Base-by-base conservation (phyloP, 768 basidiomycete genomes). In the Sarcomyxa edulis region DNA sequence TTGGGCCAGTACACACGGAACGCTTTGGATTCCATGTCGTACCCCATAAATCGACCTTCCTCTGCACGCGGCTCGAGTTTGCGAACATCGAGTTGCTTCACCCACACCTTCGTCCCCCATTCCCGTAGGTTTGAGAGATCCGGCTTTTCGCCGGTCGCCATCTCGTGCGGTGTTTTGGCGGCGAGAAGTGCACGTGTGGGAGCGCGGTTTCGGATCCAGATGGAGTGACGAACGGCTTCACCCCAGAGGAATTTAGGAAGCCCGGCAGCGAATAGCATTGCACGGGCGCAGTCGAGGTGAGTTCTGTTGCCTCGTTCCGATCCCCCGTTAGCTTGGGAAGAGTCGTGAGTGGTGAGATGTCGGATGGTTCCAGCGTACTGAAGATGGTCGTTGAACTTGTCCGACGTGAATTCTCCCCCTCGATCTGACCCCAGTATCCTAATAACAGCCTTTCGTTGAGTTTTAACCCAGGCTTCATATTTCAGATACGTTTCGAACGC, bases 151-250 rank as follows among this genome's bases (percentile, higher is more conserved):
- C 54, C 48, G 29, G 37, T 51, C 11, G 47, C 38, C 10, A 50
- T 46, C 37, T 63, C 43, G 43, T 51, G 61, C 1, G 61, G 61
- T 1, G 53, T 63, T 9, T 51, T 35, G 5, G 49, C 46, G 4
- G 23, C 40, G 0, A 65, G 23, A 3, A 62, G 26, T 2, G 55
- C 54, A 19, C 45, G 50, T 1, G 50, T 61, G 5, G 43, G 44
- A 1, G 55, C 59, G 2, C 53, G 28, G 40, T 69, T 70, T 39
- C 56, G 50, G 19, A 71, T 22, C 54, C 64, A 70, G 0, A 59
- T 48, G 0, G 54, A 57, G 39, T 69, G 55, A 1, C 32, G 35
- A 0, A 61, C 47, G 0, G 60, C 62, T 14, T 69, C 57, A 1
- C 56, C 62, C 70, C 68, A 74, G 0, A 71, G 50, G 22, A 25